Evolutionary conservation across 2,329 filamentous ascomycete genomes (phyloP).

Genomic region (Pyrenophora seminiperda): DNA sequence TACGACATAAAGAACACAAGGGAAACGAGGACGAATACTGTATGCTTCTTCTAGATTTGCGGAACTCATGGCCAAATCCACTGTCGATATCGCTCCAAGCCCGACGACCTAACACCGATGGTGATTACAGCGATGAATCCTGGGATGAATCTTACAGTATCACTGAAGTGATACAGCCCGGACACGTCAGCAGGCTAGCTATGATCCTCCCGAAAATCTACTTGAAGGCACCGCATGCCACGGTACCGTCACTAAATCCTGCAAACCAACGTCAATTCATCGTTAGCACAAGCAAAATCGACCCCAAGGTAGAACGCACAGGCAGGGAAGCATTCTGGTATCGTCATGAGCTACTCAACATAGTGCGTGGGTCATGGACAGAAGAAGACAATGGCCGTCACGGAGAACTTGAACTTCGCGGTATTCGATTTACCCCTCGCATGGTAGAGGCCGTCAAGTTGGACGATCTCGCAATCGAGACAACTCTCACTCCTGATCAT

Average conservation of each 20-base stretch:
- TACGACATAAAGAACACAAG: slow-evolving; percentile 50
- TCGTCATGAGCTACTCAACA: slow-evolving; percentile 76
- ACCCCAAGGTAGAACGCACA: slow-evolving; percentile 77
- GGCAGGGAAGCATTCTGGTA: slow-evolving; percentile 91
- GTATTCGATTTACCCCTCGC: slow-evolving; percentile 71
- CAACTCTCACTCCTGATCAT: slow-evolving; percentile 47
- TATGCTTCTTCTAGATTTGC: slow-evolving; percentile 78
- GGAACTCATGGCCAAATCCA: slow-evolving; percentile 87
- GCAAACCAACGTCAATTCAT: slow-evolving; percentile 90
- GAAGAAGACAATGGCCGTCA: slow-evolving; percentile 59
- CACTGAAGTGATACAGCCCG: slow-evolving; percentile 59
- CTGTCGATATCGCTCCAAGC: slow-evolving; percentile 68
- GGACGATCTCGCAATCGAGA: slow-evolving; percentile 72
- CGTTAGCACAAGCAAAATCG: slow-evolving; percentile 78
- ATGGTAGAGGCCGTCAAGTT: slow-evolving; percentile 86
- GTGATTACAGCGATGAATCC: slow-evolving; percentile 6
- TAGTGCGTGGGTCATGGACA: slow-evolving; percentile 73
- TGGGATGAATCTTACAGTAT: slow-evolving; percentile 29
- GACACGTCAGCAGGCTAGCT: slow-evolving; percentile 72
- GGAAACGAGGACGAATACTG: slow-evolving; percentile 67
- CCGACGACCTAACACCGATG: slow-evolving; percentile 30
- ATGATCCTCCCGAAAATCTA: slow-evolving; percentile 77
- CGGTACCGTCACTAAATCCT: slow-evolving; percentile 80
- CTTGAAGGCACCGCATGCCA: slow-evolving; percentile 74
- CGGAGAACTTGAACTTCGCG: slow-evolving; percentile 77